Percentiles rank a stretch among this genome's conserved stretches.
phyloP scores from a whole-genome alignment of 305 asterid species.

The Fraxinus velutina region DNA sequence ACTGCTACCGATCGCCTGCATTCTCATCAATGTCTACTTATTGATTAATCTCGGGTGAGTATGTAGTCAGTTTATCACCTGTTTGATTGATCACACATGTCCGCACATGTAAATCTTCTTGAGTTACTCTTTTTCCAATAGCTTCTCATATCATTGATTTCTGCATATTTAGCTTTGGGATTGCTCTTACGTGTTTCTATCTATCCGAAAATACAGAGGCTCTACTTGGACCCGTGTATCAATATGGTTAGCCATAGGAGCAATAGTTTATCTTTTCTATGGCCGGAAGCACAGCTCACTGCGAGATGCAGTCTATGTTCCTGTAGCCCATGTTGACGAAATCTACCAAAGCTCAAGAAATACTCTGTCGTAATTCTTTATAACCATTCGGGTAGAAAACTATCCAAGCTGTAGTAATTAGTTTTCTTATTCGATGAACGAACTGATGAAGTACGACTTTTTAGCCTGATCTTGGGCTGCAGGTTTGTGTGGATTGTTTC shows the following conservation, averaged over 20 bases:
- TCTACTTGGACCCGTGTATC: slow-evolving; percentile 85
- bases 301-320: slow-evolving; percentile 71
- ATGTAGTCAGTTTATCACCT: neutral
- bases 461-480: slow-evolving; percentile 23
- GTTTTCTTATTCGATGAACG: slow-evolving; percentile 8
- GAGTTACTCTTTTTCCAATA: neutral
- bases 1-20: slow-evolving; percentile 77
- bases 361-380: slow-evolving; percentile 30
- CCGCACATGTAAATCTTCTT: neutral
- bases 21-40: slow-evolving; percentile 85
- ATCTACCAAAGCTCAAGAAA: slow-evolving; percentile 51
- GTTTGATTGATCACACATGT: neutral
- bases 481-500: slow-evolving; percentile 32
- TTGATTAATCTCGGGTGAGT: slow-evolving; percentile 89
- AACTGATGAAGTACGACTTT: neutral
- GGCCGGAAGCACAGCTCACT: slow-evolving; percentile 80
- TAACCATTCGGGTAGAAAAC: neutral
- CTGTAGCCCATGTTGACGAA: slow-evolving; percentile 79
- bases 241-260: slow-evolving; percentile 69
- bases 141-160: neutral
- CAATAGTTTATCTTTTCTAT: slow-evolving; percentile 51
- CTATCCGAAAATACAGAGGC: slow-evolving; percentile 40
- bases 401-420: neutral
- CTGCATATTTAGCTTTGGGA: neutral
- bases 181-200: neutral